Evolutionary conservation across 352 stramenopile genomes (phyloP), one percentile per base, ranked within the genome.

Genomic region (Phytophthora uliginosa): DNA sequence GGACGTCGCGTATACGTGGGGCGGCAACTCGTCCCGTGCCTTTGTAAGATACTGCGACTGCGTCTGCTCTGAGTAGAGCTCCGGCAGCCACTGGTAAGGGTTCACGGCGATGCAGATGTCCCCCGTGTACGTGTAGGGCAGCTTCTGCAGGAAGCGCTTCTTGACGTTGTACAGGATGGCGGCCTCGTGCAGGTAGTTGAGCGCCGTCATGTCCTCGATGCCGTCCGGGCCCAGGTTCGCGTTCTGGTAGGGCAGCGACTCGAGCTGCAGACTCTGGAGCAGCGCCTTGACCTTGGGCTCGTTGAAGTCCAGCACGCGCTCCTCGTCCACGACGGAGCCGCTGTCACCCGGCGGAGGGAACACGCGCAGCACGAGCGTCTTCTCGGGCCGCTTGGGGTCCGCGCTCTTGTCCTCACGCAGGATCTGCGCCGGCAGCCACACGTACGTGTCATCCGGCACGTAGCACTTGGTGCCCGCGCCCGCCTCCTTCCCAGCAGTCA

Each of bases 61-160:
- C 31, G 81, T 71, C 40, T 93, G 81, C 54, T 96, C 86, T 0
- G 80, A 82, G 66, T 98, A 98, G 1, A 98, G 78, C 58, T 96
- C 85, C 0, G 84, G 82, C 26, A 97, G 83, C 89, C 92, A 96
- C 68, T 96, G 91, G 78, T 99, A 99, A 34, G 97, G 97, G 76
- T 99, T 99, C 47, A 99, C 91, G 7, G 97, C 97, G 65, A 99
- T 98, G 38, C 98, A 95, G 74, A 99, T 99, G 50, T 99, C 95
- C 22, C 97, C 97, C 20, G 97, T 98, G 73, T 98, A 98, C 24
- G 97, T 99, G 82, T 99, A 99, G 0, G 97, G 97, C 60, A 97
- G 78, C 45, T 93, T 76, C 42, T 88, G 72, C 31, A 97, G 77
- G 59, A 97, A 98, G 24, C 94, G 85, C 63, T 71, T 82, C 73